Evolutionary conservation across 2,329 filamentous ascomycete genomes (phyloP).

Genomic region (Aspergillus melleus): DNA sequence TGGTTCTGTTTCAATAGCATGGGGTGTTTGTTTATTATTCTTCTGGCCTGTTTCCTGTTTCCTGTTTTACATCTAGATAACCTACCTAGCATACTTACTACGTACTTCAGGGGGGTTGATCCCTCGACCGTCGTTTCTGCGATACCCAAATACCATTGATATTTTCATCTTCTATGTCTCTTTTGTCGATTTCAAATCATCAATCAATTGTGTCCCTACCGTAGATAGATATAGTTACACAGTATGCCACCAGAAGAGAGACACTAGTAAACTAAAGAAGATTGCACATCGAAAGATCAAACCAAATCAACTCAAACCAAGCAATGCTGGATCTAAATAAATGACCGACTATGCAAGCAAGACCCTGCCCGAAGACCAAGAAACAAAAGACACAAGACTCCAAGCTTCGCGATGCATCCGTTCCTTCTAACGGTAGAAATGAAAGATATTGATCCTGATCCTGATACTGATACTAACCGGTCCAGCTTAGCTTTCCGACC

Average conservation of each 20-base stretch:
- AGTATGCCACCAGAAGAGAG: neutral
- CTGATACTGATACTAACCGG: neutral
- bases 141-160: neutral
- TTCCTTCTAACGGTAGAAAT: neutral
- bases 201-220: neutral
- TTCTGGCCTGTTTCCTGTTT: neutral
- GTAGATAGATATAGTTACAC: neutral
- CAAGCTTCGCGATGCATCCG: neutral
- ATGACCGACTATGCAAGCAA: neutral
- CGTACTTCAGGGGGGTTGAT: neutral
- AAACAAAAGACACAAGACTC: neutral
- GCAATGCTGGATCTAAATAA: neutral
- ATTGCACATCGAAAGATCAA: constrained; percentile 5
- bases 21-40: neutral
- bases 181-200: neutral
- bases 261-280: neutral
- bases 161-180: neutral
- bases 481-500: neutral
- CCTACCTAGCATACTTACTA: neutral
- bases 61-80: constrained; percentile 5
- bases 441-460: neutral
- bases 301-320: neutral
- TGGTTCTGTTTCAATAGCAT: constrained; percentile 6
- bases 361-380: neutral
- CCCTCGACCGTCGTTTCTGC: neutral